Conservation (phyloP, 441 rosid species). For the Melianthus villosus region DNA sequence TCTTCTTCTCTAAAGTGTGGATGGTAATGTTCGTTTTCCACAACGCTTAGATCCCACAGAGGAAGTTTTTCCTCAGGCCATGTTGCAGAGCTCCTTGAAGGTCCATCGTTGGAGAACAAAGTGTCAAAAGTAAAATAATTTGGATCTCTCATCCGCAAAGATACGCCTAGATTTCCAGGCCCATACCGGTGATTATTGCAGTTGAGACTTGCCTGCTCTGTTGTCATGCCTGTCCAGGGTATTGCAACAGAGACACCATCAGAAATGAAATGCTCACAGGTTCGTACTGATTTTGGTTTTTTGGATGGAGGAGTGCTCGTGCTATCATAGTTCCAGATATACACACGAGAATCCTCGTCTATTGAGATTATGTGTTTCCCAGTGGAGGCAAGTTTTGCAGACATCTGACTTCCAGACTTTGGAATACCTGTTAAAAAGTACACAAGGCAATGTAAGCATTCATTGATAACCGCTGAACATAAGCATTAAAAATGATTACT, state of each 20-base stretch:
- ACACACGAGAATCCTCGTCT: conserved; percentile 55
- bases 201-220: conserved; percentile 12
- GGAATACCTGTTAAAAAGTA: conserved; percentile 35
- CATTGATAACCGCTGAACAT: no score
- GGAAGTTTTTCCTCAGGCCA: conserved; percentile 87
- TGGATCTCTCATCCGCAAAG: conserved; percentile 21
- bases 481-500: neutral
- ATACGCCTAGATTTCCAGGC: no score
- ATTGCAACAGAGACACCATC: conserved; percentile 44
- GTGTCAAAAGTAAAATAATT: conserved; percentile 28
- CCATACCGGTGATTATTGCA: no score
- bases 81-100: conserved; percentile 42
- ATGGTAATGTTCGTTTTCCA: conserved; percentile 5
- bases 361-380: conserved; percentile 71
- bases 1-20: no score
- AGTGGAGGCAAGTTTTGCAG: conserved; percentile 52
- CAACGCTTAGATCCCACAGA: conserved; percentile 10
- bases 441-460: no score
- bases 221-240: conserved; percentile 35
- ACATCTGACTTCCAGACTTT: conserved; percentile 52
- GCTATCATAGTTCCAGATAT: conserved; percentile 46
- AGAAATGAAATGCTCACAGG: conserved; percentile 54
- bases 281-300: conserved; percentile 24
- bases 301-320: conserved; percentile 19
- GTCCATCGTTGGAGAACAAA: conserved; percentile 34